Percentiles rank a stretch among this genome's conserved stretches.
phyloP scores from a whole-genome alignment of 129 eudicot species.

The Erigeron canadensis region DNA sequence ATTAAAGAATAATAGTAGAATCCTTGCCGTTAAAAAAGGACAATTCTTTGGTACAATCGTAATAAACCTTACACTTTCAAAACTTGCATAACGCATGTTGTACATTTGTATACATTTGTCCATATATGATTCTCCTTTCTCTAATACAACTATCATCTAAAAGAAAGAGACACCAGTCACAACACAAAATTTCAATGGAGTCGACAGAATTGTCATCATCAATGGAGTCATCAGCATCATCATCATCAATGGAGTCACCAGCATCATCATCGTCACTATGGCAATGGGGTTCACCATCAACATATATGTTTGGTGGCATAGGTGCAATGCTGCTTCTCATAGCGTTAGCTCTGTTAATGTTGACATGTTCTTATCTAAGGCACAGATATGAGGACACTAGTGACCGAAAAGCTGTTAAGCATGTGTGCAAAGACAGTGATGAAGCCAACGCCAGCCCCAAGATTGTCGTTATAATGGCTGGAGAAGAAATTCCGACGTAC shows the following conservation, averaged over 20 bases:
- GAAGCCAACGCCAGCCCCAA: constrained; percentile 25
- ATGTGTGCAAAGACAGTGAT: constrained; percentile 12
- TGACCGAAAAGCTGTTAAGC: background rate
- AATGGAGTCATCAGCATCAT: too few relatives aligned
- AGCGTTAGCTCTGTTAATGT: constrained; percentile 43
- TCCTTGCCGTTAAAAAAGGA: background rate
- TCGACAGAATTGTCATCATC: background rate
- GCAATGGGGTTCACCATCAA: constrained; percentile 43
- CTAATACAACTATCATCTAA: background rate
- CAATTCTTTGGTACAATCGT: background rate
- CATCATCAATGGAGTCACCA: background rate
- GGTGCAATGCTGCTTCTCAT: constrained; percentile 46
- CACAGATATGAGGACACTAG: background rate
- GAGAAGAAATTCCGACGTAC: constrained; percentile 53
- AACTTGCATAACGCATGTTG: background rate
- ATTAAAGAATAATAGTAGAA: too few relatives aligned
- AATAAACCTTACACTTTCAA: background rate
- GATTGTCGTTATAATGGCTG: constrained; percentile 63
- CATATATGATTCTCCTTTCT: constrained; percentile 3
- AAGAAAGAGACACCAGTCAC: constrained; percentile 11
- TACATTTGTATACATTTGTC: constrained; percentile 2
- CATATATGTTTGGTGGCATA: constrained; percentile 46
- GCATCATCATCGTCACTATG: constrained; percentile 1
- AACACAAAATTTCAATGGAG: constrained; percentile 8
- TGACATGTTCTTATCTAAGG: constrained; percentile 43